A percentile compares a stretch with the other conserved stretches of the same genome.
These are phyloP conservation scores for Pseudocercospora fijiensis DNA, from an alignment of 2,329 filamentous ascomycete genomes.

Conservation along the genomic window DNA sequence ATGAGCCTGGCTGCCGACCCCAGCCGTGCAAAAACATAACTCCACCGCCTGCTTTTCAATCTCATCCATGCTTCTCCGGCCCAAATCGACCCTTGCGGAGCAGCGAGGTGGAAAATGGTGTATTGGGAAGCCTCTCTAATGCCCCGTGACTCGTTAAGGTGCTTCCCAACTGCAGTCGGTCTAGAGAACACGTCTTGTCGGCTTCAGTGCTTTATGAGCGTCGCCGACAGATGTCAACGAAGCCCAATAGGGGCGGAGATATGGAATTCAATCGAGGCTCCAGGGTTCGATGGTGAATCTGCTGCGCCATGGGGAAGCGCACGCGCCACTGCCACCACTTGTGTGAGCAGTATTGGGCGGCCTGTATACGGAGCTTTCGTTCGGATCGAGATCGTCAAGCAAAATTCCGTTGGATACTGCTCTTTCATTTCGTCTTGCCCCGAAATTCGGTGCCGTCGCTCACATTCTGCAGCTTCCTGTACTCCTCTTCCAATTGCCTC, in stretches of 20 bases:
- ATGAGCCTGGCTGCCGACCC: no score
- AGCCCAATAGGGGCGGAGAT: neutral
- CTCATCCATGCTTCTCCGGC: no score
- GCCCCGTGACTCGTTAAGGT: no score
- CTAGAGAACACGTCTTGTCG: neutral
- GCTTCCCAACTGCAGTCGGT: no score
- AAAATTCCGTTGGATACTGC: neutral
- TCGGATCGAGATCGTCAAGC: neutral
- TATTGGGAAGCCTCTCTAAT: no score
- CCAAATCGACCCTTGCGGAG: no score
- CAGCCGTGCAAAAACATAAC: no score
- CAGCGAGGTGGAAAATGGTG: no score
- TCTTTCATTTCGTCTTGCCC: slow-evolving; percentile 23
- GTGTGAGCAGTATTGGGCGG: neutral
- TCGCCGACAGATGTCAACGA: neutral
- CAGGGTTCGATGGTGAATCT: neutral
- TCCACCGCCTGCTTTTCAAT: no score
- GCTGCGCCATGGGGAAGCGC: neutral
- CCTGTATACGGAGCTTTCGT: neutral
- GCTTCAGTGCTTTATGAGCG: neutral
- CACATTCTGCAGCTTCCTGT: slow-evolving; percentile 83
- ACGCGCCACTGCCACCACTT: neutral
- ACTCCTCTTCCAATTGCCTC: slow-evolving; percentile 78
- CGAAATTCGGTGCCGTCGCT: slow-evolving; percentile 47
- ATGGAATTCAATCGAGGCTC: neutral